A percentile compares a stretch with the other conserved stretches of the same genome.
Conservation (phyloP, 768 basidiomycete genomes). For the Termitomyces sp. region DNA sequence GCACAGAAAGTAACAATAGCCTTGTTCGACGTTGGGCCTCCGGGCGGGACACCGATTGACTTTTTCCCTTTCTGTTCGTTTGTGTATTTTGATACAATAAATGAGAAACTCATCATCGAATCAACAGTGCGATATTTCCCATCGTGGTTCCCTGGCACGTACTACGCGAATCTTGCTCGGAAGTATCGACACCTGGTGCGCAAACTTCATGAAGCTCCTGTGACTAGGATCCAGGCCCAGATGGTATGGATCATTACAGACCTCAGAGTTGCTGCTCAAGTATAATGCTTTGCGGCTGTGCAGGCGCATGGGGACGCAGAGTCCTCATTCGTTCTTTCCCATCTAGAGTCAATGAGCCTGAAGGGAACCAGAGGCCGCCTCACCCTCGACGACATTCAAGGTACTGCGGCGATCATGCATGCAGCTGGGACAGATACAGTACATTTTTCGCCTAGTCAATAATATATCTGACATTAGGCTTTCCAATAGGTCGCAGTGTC, state of each 20-base stretch:
- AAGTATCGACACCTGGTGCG: neutral
- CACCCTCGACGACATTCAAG: neutral
- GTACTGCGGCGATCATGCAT: neutral
- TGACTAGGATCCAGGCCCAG: neutral
- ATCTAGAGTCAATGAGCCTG: neutral
- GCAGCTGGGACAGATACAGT: neutral
- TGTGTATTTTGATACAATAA: neutral
- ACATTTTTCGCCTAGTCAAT: neutral
- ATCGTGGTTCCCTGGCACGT: constrained; percentile 13
- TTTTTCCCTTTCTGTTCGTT: neutral
- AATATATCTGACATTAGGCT: neutral
- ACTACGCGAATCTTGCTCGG: constrained; percentile 8
- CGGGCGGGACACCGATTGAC: constrained; percentile 3
- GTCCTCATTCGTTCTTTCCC: neutral
- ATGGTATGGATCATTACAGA: neutral
- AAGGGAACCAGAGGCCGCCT: neutral
- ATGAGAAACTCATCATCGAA: neutral
- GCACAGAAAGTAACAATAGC: constrained; percentile 1
- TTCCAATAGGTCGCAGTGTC: neutral
- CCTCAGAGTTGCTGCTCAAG: neutral
- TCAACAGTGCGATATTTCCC: constrained; percentile 11
- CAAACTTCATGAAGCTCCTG: neutral
- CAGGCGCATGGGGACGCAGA: neutral
- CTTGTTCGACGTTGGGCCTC: constrained; percentile 1
- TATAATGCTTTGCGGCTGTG: no score